Conservation (phyloP, 1,139 yeast species). For the Blastobotrys arbuscula region DNA sequence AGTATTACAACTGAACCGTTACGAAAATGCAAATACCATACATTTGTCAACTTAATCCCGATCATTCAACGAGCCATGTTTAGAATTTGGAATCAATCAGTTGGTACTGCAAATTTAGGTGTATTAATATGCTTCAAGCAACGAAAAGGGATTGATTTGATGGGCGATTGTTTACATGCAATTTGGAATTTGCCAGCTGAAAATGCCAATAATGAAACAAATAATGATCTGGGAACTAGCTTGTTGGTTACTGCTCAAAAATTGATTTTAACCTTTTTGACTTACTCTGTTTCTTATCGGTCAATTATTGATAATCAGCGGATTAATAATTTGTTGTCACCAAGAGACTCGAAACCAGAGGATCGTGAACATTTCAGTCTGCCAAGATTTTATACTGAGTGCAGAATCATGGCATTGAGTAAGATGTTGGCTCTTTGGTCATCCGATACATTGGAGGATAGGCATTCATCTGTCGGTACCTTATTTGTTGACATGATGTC, state of each 20-base stretch:
- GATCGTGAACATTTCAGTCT: constrained; percentile 29
- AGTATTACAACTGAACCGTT: constrained; percentile 9
- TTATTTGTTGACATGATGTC: constrained; percentile 23
- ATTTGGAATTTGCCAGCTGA: constrained; percentile 22
- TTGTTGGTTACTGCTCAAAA: constrained; percentile 19
- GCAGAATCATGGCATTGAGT: constrained; percentile 26
- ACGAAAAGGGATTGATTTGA: constrained; percentile 27
- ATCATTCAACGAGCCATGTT: constrained; percentile 25
- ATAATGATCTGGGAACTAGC: constrained; percentile 9
- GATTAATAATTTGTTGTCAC: constrained; percentile 20
- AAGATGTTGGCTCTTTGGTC: constrained; percentile 28
- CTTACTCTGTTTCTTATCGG: constrained; percentile 21
- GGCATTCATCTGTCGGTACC: constrained; percentile 22
- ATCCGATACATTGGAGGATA: constrained; percentile 22
- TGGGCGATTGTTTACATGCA: constrained; percentile 24
- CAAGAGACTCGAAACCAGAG: constrained; percentile 25
- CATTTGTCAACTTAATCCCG: constrained; percentile 19
- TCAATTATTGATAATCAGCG: constrained; percentile 23
- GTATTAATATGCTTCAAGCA: constrained; percentile 32
- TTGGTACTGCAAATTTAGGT: constrained; percentile 20
- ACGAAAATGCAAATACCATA: constrained; percentile 17
- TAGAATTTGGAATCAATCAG: constrained; percentile 20
- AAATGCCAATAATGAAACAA: constrained; percentile 2
- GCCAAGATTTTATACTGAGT: constrained; percentile 31
- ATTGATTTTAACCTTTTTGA: constrained; percentile 21